Conservation (phyloP, 805 yeast species). For the Barnettozyma pratensis region DNA sequence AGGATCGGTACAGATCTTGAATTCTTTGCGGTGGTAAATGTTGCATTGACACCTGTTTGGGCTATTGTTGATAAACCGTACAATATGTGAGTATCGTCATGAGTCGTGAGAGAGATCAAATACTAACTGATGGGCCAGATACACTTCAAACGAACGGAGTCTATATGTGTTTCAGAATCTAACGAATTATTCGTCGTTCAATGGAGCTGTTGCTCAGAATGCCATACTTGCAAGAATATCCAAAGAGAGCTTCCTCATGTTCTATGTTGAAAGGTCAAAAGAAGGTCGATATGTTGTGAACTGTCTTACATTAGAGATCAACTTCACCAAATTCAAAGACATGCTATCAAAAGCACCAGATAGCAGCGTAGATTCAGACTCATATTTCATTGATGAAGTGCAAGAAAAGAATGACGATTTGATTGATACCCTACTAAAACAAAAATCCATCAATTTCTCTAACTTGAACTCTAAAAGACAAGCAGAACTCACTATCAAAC, state of each 20-base stretch:
- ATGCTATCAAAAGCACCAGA: slow-evolving; percentile 4
- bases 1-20: slow-evolving; percentile 3
- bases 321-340: slow-evolving; percentile 6
- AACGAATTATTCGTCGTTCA: slow-evolving; percentile 13
- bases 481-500: slow-evolving; percentile 14
- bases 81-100: slow-evolving; percentile 17
- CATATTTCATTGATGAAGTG: slow-evolving; percentile 19
- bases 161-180: slow-evolving; percentile 12
- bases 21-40: slow-evolving; percentile 18
- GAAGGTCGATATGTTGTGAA: slow-evolving; percentile 10
- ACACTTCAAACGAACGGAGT: slow-evolving; percentile 14
- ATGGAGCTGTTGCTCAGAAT: slow-evolving; percentile 7
- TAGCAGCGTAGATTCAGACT: not conserved
- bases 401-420: slow-evolving; percentile 18
- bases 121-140: slow-evolving; percentile 7
- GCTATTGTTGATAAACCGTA: slow-evolving; percentile 24
- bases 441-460: slow-evolving; percentile 11
- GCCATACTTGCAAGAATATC: slow-evolving; percentile 13
- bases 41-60: slow-evolving; percentile 22
- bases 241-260: slow-evolving; percentile 13
- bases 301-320: slow-evolving; percentile 18
- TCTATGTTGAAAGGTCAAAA: slow-evolving; percentile 15
- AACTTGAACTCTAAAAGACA: slow-evolving; percentile 16
- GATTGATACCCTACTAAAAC: slow-evolving; percentile 19
- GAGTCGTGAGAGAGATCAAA: too few relatives aligned